These are phyloP conservation scores for Phytophthora pluvialis DNA, from an alignment of 352 stramenopile genomes.

Conservation along the genomic window DNA sequence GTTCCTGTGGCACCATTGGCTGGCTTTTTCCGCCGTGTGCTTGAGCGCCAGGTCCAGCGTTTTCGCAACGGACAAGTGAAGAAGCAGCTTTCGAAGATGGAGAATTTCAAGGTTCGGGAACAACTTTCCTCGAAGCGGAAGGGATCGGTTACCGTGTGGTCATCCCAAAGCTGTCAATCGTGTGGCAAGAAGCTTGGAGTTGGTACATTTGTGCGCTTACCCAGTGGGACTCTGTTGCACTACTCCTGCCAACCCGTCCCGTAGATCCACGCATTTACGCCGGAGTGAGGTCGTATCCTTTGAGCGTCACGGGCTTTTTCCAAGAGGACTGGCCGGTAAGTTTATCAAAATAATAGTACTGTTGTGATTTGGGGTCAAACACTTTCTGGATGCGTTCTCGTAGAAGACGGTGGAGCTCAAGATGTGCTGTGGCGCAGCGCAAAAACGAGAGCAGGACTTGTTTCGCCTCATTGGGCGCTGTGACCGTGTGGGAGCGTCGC, in stretches of 20 bases:
- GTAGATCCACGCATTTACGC: slow-evolving; percentile 22
- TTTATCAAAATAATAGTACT: slow-evolving; percentile 88
- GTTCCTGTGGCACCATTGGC: slow-evolving; percentile 55
- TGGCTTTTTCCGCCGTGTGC: slow-evolving; percentile 73
- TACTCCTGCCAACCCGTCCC: slow-evolving; percentile 73
- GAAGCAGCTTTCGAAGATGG: slow-evolving; percentile 89
- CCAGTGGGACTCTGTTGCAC: slow-evolving; percentile 64
- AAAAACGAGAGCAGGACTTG: slow-evolving; percentile 53
- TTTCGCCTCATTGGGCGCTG: slow-evolving; percentile 44
- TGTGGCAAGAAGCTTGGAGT: slow-evolving; percentile 76
- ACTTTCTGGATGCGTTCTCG: slow-evolving; percentile 70
- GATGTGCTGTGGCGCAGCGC: slow-evolving; percentile 48
- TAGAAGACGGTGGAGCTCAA: slow-evolving; percentile 54
- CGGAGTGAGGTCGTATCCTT: slow-evolving; percentile 48
- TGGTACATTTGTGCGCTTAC: slow-evolving; percentile 76
- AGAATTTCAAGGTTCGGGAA: slow-evolving; percentile 83
- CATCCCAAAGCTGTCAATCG: slow-evolving; percentile 71
- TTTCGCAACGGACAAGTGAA: slow-evolving; percentile 85
- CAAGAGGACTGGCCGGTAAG: slow-evolving; percentile 75
- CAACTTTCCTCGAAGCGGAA: slow-evolving; percentile 71
- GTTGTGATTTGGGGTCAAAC: slow-evolving; percentile 64
- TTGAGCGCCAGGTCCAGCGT: slow-evolving; percentile 79
- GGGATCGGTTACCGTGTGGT: slow-evolving; percentile 76
- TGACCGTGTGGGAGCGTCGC: slow-evolving; percentile 54
- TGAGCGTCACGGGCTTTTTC: slow-evolving; percentile 70